A percentile compares a stretch with the other conserved stretches of the same genome.
Conservation (phyloP, 805 yeast genomes). For the Cyberlindnera euphorbiiphila region DNA sequence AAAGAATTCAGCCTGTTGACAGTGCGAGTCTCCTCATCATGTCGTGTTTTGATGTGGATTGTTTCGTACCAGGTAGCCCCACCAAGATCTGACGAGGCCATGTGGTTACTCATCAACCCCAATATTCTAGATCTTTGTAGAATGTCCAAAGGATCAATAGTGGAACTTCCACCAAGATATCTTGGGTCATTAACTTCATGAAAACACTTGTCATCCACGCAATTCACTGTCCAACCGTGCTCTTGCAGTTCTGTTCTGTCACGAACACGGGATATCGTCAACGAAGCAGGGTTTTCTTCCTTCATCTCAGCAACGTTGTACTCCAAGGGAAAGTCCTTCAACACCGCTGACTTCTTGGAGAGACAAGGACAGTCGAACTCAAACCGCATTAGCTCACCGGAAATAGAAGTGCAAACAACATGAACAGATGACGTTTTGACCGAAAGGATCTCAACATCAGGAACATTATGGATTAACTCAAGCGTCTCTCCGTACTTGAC, state of each 20-base stretch:
- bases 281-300: not conserved
- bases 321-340: not conserved
- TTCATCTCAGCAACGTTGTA: conserved; percentile 1
- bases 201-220: conserved; percentile 39
- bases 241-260: conserved; percentile 39
- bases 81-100: conserved; percentile 38
- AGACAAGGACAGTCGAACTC: conserved; percentile 10
- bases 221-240: conserved; percentile 52
- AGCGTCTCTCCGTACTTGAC: conserved; percentile 34
- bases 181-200: conserved; percentile 44
- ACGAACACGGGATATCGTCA: conserved; percentile 26
- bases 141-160: conserved; percentile 34
- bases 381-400: conserved; percentile 32
- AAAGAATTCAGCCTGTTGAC: conserved; percentile 17
- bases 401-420: conserved; percentile 41
- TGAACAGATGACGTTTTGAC: conserved; percentile 26
- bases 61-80: conserved; percentile 32
- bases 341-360: not conserved
- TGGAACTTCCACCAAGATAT: conserved; percentile 39
- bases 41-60: conserved; percentile 25
- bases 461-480: conserved; percentile 50
- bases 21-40: conserved; percentile 3
- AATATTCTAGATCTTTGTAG: conserved; percentile 39
- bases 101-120: conserved; percentile 37
- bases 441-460: conserved; percentile 43